Base-by-base conservation (phyloP, 2,329 filamentous ascomycete genomes). In the Aspergillus sp. region DNA sequence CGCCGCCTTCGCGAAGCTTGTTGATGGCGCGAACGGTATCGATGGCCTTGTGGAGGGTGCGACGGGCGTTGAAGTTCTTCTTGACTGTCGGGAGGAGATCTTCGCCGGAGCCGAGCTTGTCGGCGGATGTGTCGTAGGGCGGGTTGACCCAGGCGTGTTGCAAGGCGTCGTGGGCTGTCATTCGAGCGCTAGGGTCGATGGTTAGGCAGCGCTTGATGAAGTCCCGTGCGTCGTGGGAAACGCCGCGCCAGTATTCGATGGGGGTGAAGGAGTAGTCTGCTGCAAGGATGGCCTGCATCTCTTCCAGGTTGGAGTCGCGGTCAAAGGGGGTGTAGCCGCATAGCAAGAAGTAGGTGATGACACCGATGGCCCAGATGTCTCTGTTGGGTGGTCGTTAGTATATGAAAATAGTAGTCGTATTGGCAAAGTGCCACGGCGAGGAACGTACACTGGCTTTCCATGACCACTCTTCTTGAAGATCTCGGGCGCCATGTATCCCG, bases 381-480 rank as follows among this genome's bases (percentile, higher is more conserved):
- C 86, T 88, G 65, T 61, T 13, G 39, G 45, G 28, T 48, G 13
- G 41, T 25, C 51, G 63, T 59, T 50, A 51, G 58, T 13, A 19
- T 19, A 48, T 25, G 4, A 41, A 36, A 8, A 1, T 23, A 38
- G 12, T 4, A 30, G 25, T 17, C 15, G 52, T 9, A 38, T 54
- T 17, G 21, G 17, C 2, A 59, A 9, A 10, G n/a, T 55, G 21
- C 6, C 48, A 17, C 19, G 9, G 9, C 4, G 43, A 32, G 12
- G n/a, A 36, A 68, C 81, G 67, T 82, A 88, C 85, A 99, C 95
- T 68, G 95, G 93, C 79, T 98, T 99, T 65, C 95, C 95, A 76
- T 99, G 95, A 25, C 95, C 95, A 7, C 90, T 93, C 83, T 99
- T 99, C 78, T 97, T 97, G 81, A 99, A 99, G 71, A 99, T 99